These are phyloP conservation scores for Panicum virgatum DNA, from an alignment of 202 grass and related monocot species.

Conservation along the genomic window DNA sequence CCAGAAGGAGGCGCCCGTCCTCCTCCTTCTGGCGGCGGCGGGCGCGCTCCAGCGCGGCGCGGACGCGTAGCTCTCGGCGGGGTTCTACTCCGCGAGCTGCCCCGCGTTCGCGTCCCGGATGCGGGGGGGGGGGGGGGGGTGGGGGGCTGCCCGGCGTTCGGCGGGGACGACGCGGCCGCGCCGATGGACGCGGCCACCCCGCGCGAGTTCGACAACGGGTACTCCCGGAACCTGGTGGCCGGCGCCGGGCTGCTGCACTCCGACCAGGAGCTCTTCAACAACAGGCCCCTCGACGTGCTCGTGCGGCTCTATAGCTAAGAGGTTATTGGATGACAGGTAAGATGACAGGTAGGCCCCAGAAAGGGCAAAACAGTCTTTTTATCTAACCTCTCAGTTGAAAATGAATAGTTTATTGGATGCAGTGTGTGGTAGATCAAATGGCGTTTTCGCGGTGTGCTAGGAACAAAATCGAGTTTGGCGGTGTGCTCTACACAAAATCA, in stretches of 20 bases:
- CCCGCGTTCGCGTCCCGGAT: slow-evolving; percentile 46
- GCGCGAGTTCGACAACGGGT: slow-evolving; percentile 56
- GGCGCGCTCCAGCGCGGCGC: too few relatives aligned
- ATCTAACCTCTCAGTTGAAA: too few relatives aligned
- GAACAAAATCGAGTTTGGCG: too few relatives aligned
- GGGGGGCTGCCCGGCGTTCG: slow-evolving; percentile 40
- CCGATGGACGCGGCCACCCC: slow-evolving; percentile 58
- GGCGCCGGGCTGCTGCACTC: slow-evolving; percentile 64
- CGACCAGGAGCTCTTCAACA: slow-evolving; percentile 73
- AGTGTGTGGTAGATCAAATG: too few relatives aligned
- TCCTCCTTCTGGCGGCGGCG: background rate
- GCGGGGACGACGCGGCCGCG: slow-evolving; percentile 43
- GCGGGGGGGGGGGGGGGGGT: too few relatives aligned
- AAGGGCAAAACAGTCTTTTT: too few relatives aligned
- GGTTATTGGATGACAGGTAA: too few relatives aligned
- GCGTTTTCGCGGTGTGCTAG: too few relatives aligned
- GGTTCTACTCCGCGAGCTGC: slow-evolving; percentile 60
- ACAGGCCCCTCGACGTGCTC: slow-evolving; percentile 39
- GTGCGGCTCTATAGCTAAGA: slow-evolving; percentile 54
- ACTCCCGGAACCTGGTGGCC: slow-evolving; percentile 47
- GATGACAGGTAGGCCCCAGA: too few relatives aligned
- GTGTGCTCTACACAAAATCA: too few relatives aligned
- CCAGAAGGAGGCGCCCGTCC: too few relatives aligned
- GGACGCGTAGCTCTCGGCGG: slow-evolving; percentile 50
- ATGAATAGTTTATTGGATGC: too few relatives aligned